Conservation (phyloP, 208 protist genomes). For the Trypanosoma avium region DNA sequence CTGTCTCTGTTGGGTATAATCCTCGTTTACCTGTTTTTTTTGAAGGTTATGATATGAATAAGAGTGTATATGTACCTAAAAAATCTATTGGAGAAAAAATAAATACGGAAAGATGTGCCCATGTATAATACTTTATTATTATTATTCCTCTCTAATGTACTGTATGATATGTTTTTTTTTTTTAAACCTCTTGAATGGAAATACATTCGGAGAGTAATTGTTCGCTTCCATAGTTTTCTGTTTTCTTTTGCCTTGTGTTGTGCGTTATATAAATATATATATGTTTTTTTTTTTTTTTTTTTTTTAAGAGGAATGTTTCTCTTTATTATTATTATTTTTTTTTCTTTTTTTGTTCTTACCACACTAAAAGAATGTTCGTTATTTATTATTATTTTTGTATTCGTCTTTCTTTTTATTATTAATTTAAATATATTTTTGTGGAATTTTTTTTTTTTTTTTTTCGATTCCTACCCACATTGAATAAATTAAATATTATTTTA, state of each 20-base stretch:
- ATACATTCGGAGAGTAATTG: background rate
- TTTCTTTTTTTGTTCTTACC: background rate
- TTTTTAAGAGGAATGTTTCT: background rate
- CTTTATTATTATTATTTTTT: conserved; percentile 3
- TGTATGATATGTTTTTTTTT: conserved; percentile 1
- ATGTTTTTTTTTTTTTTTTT: conserved; percentile 13
- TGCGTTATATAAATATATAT: background rate
- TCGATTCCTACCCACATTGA: background rate
- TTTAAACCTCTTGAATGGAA: background rate
- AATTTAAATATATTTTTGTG: conserved; percentile 5
- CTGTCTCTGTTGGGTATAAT: conserved; percentile 8
- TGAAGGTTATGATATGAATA: conserved; percentile 21
- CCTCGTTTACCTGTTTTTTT: conserved; percentile 20
- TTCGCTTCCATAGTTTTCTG: background rate
- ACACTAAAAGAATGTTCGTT: too few relatives aligned
- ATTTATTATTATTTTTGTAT: conserved; percentile 1
- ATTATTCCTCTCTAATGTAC: background rate
- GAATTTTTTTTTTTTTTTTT: conserved; percentile 1
- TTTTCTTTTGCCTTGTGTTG: background rate
- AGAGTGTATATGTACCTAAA: conserved; percentile 19
- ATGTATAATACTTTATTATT: conserved; percentile 1
- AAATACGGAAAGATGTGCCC: background rate
- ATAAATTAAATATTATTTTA: background rate
- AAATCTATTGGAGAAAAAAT: conserved; percentile 4
- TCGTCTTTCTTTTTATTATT: background rate